These are phyloP conservation scores for Zasmidium citrigriseum DNA, from an alignment of 2,329 filamentous ascomycete species.

Conservation along the genomic window DNA sequence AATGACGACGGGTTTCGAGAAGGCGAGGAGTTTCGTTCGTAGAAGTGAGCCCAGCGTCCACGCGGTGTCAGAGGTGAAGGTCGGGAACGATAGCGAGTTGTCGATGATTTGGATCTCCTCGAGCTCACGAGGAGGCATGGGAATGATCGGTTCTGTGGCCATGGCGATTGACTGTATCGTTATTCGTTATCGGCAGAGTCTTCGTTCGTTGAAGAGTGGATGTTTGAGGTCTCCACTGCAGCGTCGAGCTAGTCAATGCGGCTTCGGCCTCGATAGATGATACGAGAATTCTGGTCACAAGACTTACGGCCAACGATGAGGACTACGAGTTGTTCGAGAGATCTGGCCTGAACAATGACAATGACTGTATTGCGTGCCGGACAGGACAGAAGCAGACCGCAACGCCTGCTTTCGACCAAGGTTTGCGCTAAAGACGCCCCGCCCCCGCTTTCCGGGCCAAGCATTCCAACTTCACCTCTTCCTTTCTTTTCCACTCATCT, in stretches of 20 bases:
- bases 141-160: constrained; percentile 27
- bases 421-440: not conserved
- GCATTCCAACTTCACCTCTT: not conserved
- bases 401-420: not conserved
- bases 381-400: not conserved
- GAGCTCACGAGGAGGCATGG: constrained; percentile 37
- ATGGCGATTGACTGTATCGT: constrained; percentile 15
- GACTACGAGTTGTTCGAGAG: not conserved
- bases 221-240: not conserved
- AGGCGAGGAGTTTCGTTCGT: constrained; percentile 61
- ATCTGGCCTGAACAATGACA: not conserved
- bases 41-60: constrained; percentile 67
- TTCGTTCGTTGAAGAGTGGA: not conserved
- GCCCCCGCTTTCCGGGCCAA: not conserved
- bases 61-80: constrained; percentile 66
- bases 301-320: not conserved
- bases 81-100: constrained; percentile 45
- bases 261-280: not conserved
- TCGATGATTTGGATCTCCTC: constrained; percentile 44
- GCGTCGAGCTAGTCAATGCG: not conserved
- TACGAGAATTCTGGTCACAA: not conserved
- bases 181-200: not conserved
- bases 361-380: not conserved
- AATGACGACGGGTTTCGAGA: constrained; percentile 60
- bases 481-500: too few relatives aligned